Conservation (phyloP, 495 filamentous ascomycete species). For the Eremomyces bilateralis region DNA sequence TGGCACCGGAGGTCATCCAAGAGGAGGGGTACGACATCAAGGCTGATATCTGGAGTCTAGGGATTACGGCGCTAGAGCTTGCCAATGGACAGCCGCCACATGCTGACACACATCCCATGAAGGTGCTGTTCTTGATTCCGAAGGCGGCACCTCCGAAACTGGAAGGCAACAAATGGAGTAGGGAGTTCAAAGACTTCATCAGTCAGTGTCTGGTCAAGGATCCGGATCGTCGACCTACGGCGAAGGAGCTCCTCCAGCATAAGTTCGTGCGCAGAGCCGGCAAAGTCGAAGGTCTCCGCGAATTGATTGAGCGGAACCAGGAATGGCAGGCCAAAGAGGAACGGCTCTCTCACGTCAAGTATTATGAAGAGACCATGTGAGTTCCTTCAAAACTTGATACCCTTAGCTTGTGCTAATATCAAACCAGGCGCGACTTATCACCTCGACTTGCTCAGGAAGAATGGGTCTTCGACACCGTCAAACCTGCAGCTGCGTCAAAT, state of each 20-base stretch:
- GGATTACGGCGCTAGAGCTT: conserved; percentile 89
- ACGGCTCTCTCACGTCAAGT: conserved; percentile 38
- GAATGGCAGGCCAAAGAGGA: conserved; percentile 46
- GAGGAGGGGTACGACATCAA: conserved; percentile 94
- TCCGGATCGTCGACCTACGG: conserved; percentile 59
- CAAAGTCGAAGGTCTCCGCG: conserved; percentile 62
- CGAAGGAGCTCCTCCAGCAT: conserved; percentile 77
- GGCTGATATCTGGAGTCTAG: conserved; percentile 94
- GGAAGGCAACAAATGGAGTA: conserved; percentile 67
- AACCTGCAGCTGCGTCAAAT: conserved; percentile 17
- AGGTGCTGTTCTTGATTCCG: conserved; percentile 91
- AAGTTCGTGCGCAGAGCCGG: conserved; percentile 72
- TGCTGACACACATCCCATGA: conserved; percentile 87
- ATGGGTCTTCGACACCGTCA: conserved; percentile 98
- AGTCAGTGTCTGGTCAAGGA: conserved; percentile 78
- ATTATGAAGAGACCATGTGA: conserved; percentile 75
- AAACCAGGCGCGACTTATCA: conserved; percentile 35
- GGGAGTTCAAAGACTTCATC: conserved; percentile 85
- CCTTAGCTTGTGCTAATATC: conserved; percentile 1
- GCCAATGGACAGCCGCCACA: conserved; percentile 84
- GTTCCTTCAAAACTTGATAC: neutral
- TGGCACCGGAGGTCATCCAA: conserved; percentile 97
- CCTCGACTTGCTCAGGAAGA: conserved; percentile 52
- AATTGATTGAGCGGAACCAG: conserved; percentile 69
- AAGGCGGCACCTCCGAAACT: conserved; percentile 72